Conservation (phyloP, 192 early-diverging fungal genomes). For the Coemansia sp. region DNA sequence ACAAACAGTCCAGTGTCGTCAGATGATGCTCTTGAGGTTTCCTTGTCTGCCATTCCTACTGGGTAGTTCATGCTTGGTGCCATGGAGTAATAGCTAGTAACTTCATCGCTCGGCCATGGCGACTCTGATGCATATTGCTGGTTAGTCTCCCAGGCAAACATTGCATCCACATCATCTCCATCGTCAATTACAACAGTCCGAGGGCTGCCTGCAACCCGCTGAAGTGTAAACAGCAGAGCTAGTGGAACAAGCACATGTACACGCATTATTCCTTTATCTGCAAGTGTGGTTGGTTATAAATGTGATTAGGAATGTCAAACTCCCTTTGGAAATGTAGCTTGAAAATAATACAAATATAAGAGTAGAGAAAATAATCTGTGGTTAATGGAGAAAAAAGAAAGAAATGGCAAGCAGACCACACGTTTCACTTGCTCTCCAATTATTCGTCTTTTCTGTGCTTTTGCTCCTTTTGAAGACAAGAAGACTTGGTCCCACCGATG, state of each 20-base stretch:
- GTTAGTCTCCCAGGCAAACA: conserved; percentile 25
- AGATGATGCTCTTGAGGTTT: conserved; percentile 6
- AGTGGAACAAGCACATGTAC: conserved; percentile 4
- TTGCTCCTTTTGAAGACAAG: too few species aligned
- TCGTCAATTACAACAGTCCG: conserved; percentile 3
- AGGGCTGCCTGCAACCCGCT: conserved; percentile 21
- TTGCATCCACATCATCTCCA: neutral
- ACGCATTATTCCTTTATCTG: conserved; percentile 9
- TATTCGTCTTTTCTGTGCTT: too few species aligned
- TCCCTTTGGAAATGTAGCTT: neutral
- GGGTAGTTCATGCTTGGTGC: conserved; percentile 6
- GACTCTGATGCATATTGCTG: conserved; percentile 22
- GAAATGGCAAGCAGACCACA: neutral
- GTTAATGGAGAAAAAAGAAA: conserved; percentile 2
- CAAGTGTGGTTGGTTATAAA: neutral
- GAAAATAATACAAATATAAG: neutral
- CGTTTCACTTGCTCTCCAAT: too few species aligned
- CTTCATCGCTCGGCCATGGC: conserved; percentile 5
- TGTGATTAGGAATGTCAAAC: conserved; percentile 6
- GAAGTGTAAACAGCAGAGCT: conserved; percentile 6
- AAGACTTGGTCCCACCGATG: too few species aligned
- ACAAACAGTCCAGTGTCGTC: neutral
- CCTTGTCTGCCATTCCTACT: conserved; percentile 12
- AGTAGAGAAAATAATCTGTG: neutral
- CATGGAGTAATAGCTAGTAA: neutral